A percentile compares a stretch with the other conserved stretches of the same genome.
These are phyloP conservation scores for Tetrahymena elliotti DNA, from an alignment of 73 alveolate species.

Conservation along the genomic window DNA sequence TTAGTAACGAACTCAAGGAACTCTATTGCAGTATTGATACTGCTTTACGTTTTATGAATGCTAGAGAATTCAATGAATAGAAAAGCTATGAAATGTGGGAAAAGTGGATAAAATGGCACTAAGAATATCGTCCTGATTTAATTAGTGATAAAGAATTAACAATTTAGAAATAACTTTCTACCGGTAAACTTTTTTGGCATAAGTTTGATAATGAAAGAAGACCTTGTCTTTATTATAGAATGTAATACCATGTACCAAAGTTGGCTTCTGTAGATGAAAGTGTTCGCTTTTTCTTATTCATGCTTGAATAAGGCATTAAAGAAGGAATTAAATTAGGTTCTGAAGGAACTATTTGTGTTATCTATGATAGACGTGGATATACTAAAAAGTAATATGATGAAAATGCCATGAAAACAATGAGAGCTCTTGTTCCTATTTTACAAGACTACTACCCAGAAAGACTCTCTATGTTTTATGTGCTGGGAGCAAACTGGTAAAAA, in stretches of 20 bases:
- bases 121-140: neutral
- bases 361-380: neutral
- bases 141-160: neutral
- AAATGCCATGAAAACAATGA: neutral
- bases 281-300: neutral
- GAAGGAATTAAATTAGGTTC: neutral
- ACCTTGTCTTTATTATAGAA: neutral
- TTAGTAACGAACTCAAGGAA: neutral
- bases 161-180: neutral
- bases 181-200: neutral
- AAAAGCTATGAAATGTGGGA: neutral
- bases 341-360: neutral
- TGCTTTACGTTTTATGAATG: neutral
- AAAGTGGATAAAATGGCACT: neutral
- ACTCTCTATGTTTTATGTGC: neutral
- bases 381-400: neutral
- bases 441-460: neutral
- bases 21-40: neutral
- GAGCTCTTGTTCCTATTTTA: neutral
- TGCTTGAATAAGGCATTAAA: neutral
- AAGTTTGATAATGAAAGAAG: neutral
- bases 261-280: neutral
- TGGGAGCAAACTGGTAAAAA: neutral
- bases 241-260: neutral
- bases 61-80: neutral